Evolutionary conservation across 2,329 filamentous ascomycete genomes (phyloP), one percentile per base, ranked within the genome.

Genomic region (Ambrosiella beaveri): DNA sequence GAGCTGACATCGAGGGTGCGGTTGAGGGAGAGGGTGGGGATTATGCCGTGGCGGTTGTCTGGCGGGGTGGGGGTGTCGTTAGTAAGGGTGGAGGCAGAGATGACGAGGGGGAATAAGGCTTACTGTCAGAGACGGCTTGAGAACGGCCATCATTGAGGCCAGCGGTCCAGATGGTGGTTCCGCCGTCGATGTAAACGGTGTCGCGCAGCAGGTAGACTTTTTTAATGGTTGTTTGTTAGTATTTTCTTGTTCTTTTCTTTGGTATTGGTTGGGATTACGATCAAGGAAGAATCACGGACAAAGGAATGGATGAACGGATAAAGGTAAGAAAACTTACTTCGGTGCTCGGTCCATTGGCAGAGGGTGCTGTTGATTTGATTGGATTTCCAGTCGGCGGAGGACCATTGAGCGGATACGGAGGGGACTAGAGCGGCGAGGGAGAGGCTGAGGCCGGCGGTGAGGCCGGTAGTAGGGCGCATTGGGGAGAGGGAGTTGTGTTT

Each of bases 121-220:
- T 66, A 81, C 79, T 67, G 62, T 77, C 72, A 35, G 62, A 62
- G 7, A 53, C 0, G 0, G 64, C 67, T 49, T 63, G 27, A 27
- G 27, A 63, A 5, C 64, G 61, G 2, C 76, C 79, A 63, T 78
- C 71, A 1, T 70, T 66, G 55, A 78, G 63, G 9, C 74, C 74
- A 2, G 73, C 72, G 39, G 68, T 62, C 80, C 81, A 85, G 60
- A 62, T 72, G 9, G 83, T 66, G 47, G 65, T 62, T 2, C 83
- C 83, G 41, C 83, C 83, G 65, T 86, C 82, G 19, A 86, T 66
- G 64, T 84, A 86, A 13, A 85, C 68, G 1, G 75, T 81, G 63
- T 86, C 80, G 47, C 75, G 75, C 40, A 85, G 68, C 2, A 81
- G 68, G 41, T 76, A 75, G 61, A 74, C 81, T 83, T 63, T 35